phyloP scores from a whole-genome alignment of 2,329 filamentous ascomycete genomes.

The Penicillium nordicum region DNA sequence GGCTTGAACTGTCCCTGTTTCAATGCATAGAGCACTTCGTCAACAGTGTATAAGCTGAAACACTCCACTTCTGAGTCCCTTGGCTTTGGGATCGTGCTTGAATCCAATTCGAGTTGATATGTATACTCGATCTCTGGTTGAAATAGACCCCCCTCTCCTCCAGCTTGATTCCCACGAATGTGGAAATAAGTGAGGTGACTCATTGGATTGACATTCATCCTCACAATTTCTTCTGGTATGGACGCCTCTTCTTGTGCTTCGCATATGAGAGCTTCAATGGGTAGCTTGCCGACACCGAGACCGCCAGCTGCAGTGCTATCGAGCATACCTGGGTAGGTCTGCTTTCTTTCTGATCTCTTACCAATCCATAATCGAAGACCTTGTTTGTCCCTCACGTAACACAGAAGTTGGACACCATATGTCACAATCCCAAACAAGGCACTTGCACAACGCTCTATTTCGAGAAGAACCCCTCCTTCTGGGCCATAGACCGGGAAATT shows the following conservation, averaged over 20 bases:
- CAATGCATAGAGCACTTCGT: conserved; percentile 27
- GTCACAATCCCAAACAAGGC: conserved; percentile 44
- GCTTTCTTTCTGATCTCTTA: conserved; percentile 21
- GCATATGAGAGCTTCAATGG: not conserved
- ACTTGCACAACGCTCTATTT: conserved; percentile 42
- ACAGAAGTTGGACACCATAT: conserved; percentile 43
- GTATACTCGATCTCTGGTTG: conserved; percentile 34
- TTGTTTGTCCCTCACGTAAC: conserved; percentile 27
- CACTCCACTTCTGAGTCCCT: conserved; percentile 30
- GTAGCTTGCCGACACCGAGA: conserved; percentile 6
- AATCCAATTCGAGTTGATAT: conserved; percentile 32
- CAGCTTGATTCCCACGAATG: conserved; percentile 2
- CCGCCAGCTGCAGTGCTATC: conserved; percentile 25
- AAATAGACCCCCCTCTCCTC: conserved; percentile 18
- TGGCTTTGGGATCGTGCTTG: conserved; percentile 22
- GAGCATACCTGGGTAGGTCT: conserved; percentile 32
- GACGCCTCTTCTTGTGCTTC: not conserved
- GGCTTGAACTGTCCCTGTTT: conserved; percentile 28
- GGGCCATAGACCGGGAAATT: conserved; percentile 41
- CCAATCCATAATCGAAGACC: conserved; percentile 28
- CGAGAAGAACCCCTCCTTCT: conserved; percentile 40
- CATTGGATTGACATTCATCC: not conserved
- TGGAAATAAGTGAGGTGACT: not conserved
- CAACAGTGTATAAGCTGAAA: conserved; percentile 28
- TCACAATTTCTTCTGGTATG: not conserved